Evolutionary conservation across 2,329 filamentous ascomycete species (phyloP), one percentile per base, ranked within the genome.

Genomic region (Keithomyces neogunnii): DNA sequence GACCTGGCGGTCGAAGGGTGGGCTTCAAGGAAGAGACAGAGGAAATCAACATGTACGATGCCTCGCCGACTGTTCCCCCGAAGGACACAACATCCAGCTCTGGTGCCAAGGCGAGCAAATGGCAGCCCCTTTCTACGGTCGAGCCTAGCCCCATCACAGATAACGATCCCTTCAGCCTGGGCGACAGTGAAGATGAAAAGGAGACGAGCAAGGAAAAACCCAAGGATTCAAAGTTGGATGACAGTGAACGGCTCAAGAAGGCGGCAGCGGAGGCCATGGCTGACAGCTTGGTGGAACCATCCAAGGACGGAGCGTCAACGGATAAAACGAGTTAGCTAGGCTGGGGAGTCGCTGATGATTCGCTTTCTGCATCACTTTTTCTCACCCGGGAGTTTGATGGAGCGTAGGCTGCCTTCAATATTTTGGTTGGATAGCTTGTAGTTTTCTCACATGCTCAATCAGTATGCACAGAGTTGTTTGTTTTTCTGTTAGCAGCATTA

Each of bases 111-210:
- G 70, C 81, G 45, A 96, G 91, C 78, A 99, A 99, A 73, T 99
- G 93, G 93, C 92, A 99, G 69, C 92, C 93, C 8, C 73, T 99
- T 60, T 89, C 91, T 10, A 79, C 85, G 0, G 83, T 96, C 11
- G 57, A 95, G 47, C 89, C 91, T 1, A 85, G 81, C 56, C 91
- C 92, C 11, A 86, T 96, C 55, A 78, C 80, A 10, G 90, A 97
- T 59, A 92, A 96, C 61, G 93, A 99, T 63, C 93, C 93, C 0
- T 99, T 99, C 71, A 96, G 90, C 62, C 78, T 99, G 11, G 93
- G 93, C 4, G 92, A 97, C 60, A 95, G 89, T 62, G 92, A 97
- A 59, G 91, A 96, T 59, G 93, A 99, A 69, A 93, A 90, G 70
- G 77, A 70, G 36, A 47, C 56, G 38, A 61, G 59, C 58, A 68